A percentile compares a stretch with the other conserved stretches of the same genome.
phyloP scores from a whole-genome alignment of 1,284 basidiomycete species.

The Fomes fomentarius region DNA sequence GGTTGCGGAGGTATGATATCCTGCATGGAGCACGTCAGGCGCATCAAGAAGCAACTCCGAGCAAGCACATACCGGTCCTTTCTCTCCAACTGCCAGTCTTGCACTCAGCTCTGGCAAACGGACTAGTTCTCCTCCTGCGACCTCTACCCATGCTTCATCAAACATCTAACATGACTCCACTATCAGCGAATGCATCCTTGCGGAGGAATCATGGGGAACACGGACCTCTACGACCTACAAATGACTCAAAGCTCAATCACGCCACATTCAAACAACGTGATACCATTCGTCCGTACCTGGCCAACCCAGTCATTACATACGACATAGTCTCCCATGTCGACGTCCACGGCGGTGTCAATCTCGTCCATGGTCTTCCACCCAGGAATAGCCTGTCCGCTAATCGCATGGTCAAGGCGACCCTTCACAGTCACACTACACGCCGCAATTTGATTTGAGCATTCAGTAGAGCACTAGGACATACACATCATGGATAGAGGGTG shows the following conservation, averaged over 20 bases:
- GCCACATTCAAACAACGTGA: background rate
- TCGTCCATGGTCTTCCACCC: conserved; percentile 69
- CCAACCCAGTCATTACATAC: conserved; percentile 88
- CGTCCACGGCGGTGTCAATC: conserved; percentile 59
- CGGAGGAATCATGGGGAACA: background rate
- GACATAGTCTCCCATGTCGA: conserved; percentile 84
- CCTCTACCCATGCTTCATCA: conserved; percentile 79
- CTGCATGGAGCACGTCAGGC: conserved; percentile 37
- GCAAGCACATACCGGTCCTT: conserved; percentile 55
- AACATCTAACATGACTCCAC: conserved; percentile 60
- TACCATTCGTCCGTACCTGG: conserved; percentile 55
- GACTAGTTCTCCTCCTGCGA: conserved; percentile 59
- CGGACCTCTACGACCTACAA: conserved; percentile 54
- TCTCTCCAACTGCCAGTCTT: conserved; percentile 71
- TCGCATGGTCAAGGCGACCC: conserved; percentile 75
- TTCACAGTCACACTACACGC: conserved; percentile 53
- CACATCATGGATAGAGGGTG: background rate
- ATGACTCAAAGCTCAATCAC: conserved; percentile 18
- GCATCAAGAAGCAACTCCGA: no score
- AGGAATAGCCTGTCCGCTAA: conserved; percentile 62
- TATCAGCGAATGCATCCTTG: no score
- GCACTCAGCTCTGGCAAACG: conserved; percentile 77
- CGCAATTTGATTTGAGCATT: background rate
- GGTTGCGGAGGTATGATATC: conserved; percentile 71
- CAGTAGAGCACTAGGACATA: no score